Evolutionary conservation across 169 alveolate genomes (phyloP), one percentile per base, ranked within the genome.

Genomic region (Cryptosporidium xiaoi): DNA sequence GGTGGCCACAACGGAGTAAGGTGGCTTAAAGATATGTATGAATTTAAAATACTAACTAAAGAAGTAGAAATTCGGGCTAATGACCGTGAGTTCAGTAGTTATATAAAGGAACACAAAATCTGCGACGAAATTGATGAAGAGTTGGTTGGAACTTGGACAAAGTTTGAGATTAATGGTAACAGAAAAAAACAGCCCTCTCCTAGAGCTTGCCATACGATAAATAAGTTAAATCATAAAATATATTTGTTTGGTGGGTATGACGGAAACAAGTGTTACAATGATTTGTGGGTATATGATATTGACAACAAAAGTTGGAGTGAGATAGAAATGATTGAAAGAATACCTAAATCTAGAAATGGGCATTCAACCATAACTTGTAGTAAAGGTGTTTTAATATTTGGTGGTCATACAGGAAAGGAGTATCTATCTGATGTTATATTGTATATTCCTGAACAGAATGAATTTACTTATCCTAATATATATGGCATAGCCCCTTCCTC

Each of bases 221-320:
- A 92, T 16, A 91, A 91, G 33, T 91, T 90, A 15, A 91, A 83
- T 50, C 92, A 89, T 31, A 68, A 36, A 33, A 83, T 92, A 34
- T 92, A 92, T 68, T 66, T 91, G 36, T 92, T 92, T 66, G 95
- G 95, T 24, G 95, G 95, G 2, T 92, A 84, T 68, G 94, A 92
- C 90, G 95, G 95, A 18, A 50, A 55, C 27, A 83, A 83, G 67
- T 92, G 95, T 64, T 92, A 58, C 64, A 92, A 92, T 89, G 95
- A 92, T 64, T 69, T 92, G 27, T 92, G 91, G 71, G 84, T 87
- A 55, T 92, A 60, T 90, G 83, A 92, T 65, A 64, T 93, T 91
- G 53, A 50, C 36, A n/a, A 51, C 58, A 60, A 48, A 84, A 44
- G 36, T 84, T 44, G 92, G 95, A 91, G 55, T 91, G 82, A 83